phyloP scores from a whole-genome alignment of 1,139 yeast species.

The Hyphopichia fennica region DNA sequence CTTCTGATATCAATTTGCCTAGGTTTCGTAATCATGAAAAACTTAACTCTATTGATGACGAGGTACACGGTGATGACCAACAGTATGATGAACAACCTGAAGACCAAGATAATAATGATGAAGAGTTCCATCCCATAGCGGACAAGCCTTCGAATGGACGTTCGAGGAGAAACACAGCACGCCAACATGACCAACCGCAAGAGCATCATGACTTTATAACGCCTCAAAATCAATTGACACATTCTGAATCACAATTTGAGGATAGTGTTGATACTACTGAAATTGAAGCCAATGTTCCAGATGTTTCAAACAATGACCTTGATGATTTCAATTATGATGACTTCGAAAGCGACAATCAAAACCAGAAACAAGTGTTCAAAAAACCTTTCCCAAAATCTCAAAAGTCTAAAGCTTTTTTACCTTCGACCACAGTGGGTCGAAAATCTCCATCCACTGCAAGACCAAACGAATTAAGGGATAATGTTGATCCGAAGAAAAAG shows the following conservation, averaged over 20 bases:
- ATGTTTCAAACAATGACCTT: not conserved
- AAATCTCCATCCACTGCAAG: too few species aligned
- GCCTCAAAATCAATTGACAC: slow-evolving; percentile 3
- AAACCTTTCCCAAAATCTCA: too few species aligned
- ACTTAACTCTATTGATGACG: not conserved
- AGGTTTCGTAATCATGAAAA: slow-evolving; percentile 9
- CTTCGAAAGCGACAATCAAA: too few species aligned
- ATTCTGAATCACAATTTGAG: not conserved
- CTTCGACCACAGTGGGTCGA: too few species aligned
- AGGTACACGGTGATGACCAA: not conserved
- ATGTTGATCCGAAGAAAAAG: too few species aligned
- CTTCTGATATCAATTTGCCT: slow-evolving; percentile 25
- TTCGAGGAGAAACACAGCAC: too few species aligned
- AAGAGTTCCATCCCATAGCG: not conserved
- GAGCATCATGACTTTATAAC: not conserved
- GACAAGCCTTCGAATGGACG: not conserved
- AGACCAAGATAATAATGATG: not conserved
- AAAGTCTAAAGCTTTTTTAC: too few species aligned
- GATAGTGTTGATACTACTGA: slow-evolving; percentile 1
- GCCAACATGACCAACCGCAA: not conserved
- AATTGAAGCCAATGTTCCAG: not conserved
- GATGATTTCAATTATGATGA: not conserved
- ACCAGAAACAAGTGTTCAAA: too few species aligned
- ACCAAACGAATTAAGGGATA: too few species aligned
- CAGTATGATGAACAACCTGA: not conserved